Base-by-base conservation (phyloP, 768 basidiomycete genomes). In the Termitomyces sp. region DNA sequence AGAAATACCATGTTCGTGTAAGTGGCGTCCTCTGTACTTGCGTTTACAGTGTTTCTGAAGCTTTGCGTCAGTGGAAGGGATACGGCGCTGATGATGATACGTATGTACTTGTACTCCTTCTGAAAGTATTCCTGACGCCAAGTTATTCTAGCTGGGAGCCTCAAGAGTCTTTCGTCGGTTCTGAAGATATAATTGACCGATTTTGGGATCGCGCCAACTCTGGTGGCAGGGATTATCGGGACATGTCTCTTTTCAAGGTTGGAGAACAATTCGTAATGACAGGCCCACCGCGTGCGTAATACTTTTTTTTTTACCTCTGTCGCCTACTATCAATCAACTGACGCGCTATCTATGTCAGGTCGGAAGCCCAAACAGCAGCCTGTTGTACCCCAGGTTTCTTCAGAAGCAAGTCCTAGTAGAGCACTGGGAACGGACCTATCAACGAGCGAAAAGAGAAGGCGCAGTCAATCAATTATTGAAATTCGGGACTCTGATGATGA, bases 1-100 rank as follows among this genome's bases (percentile, higher is more conserved):
- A 85, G 84, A 75, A 75, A 71, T 86, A 80, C 64, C 71, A 70
- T 45, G 84, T 86, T 52, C 79, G 83, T 67, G 85, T 85, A 64
- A 63, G 78, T 68, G 20, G 16, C 23, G 38, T 36, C 39, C 44
- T 22, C 53, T 48, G 11, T 54, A 29, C 12, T 22, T 44, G 5
- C 9, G 5, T 13, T 25, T 39, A 22, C 50, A 7, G 33, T 25
- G 35, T 27, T 9, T 27, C 1, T 56, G 41, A 53, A 39, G 16
- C 44, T 56, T 38, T 35, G 43, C 50, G 57, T 36, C 56, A 86
- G 85, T 86, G 85, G 85, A 85, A 85, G 64, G 80, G 79, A 9
- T 86, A 84, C 60, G 57, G 53, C 18, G 46, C 70, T 45, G 69
- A 75, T 5, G 83, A 83, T 31, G 76, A 81, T 75, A 86, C 84